Evolutionary conservation across 2,329 filamentous ascomycete genomes (phyloP).

Genomic region (Purpureocillium takamizusanense): DNA sequence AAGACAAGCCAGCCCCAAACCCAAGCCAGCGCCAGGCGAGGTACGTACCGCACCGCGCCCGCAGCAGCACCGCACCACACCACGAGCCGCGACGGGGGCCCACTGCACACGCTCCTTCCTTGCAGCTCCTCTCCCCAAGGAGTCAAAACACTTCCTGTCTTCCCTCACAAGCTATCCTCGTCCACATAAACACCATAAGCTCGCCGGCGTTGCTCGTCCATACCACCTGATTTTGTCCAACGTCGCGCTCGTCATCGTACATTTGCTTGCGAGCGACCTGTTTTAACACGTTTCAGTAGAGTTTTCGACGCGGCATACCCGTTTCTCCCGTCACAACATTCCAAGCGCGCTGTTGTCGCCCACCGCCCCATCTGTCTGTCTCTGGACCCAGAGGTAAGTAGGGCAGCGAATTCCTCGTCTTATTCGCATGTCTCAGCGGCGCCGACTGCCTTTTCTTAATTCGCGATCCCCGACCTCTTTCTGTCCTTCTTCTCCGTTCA

Average conservation of each 20-base stretch:
- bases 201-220: too few species aligned
- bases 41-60: too few species aligned
- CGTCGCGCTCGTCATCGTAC: slow-evolving; percentile 13
- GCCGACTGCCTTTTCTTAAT: slow-evolving; percentile 8
- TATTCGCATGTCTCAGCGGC: slow-evolving; percentile 20
- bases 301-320: slow-evolving; percentile 14
- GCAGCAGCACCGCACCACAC: too few species aligned
- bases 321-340: slow-evolving; percentile 20
- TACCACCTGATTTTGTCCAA: slow-evolving; percentile 1
- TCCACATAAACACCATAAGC: slow-evolving; percentile 5
- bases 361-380: slow-evolving; percentile 21
- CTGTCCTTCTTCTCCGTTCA: slow-evolving; percentile 1
- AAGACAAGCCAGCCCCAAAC: too few species aligned
- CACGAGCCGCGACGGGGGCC: slow-evolving; percentile 8
- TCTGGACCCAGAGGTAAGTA: slow-evolving; percentile 27
- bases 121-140: slow-evolving; percentile 18
- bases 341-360: slow-evolving; percentile 24
- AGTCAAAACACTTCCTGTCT: slow-evolving; percentile 26
- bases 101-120: slow-evolving; percentile 16
- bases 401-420: slow-evolving; percentile 18
- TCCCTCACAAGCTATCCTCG: slow-evolving; percentile 18
- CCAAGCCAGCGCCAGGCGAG: too few species aligned
- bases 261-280: slow-evolving; percentile 12
- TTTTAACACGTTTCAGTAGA: slow-evolving; percentile 18
- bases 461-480: slow-evolving; percentile 2